Evolutionary conservation across 257 asterid species (phyloP).

Genomic region (Solanum rostratum): DNA sequence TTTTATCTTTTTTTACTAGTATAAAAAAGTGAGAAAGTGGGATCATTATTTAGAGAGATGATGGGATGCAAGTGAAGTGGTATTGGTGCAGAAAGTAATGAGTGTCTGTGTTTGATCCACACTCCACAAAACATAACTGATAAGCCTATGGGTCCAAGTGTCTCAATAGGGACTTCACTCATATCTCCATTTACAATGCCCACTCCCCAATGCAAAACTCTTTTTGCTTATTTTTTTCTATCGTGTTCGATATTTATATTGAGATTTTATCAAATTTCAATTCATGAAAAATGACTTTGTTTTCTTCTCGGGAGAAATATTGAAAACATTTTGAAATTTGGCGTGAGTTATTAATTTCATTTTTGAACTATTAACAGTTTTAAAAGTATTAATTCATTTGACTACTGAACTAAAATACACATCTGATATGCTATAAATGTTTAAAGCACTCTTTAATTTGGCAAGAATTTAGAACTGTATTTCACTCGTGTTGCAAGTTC

Average conservation of each 20-base stretch:
- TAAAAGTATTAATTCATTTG: no score
- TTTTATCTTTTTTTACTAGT: not conserved
- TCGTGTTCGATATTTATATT: not conserved
- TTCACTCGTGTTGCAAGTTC: fast-evolving
- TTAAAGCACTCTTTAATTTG: no score
- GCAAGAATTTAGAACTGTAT: no score
- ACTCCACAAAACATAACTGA: not conserved
- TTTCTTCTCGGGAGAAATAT: no score
- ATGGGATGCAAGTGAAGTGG: not conserved
- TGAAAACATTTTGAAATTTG: no score
- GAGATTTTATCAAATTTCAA: no score
- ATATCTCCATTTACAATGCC: not conserved
- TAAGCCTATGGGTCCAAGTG: not conserved
- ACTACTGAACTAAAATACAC: no score
- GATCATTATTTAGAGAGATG: not conserved
- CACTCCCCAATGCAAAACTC: no score
- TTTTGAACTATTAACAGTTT: no score
- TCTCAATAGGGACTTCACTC: not conserved
- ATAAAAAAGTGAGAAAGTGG: not conserved
- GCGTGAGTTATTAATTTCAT: no score
- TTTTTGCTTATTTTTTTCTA: not conserved
- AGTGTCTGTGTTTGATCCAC: not conserved
- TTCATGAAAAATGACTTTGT: no score
- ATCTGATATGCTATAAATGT: no score
- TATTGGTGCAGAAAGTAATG: not conserved